Percentiles rank a stretch among this genome's conserved stretches.
Evolutionary conservation across 2,329 filamentous ascomycete species (phyloP).

Genomic region (Orbilia javanica): DNA sequence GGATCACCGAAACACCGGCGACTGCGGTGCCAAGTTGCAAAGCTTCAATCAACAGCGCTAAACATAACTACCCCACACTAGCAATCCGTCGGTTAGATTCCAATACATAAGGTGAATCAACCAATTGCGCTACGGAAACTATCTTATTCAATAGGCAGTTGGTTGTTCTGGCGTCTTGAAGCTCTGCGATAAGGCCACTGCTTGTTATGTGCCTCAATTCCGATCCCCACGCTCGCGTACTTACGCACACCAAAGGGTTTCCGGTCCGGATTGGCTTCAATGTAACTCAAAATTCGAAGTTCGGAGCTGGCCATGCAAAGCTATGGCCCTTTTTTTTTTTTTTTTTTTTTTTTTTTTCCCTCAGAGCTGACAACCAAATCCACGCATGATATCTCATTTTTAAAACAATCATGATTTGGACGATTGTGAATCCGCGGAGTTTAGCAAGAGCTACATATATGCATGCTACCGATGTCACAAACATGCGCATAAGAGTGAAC

Average conservation of each 20-base stretch:
- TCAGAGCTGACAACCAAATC: not conserved
- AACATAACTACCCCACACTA: constrained; percentile 45
- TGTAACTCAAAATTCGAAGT: constrained; percentile 6
- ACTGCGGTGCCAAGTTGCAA: constrained; percentile 39
- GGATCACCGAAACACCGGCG: constrained; percentile 51
- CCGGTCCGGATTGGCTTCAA: not conserved
- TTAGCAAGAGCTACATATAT: constrained; percentile 36
- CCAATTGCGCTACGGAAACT: constrained; percentile 13
- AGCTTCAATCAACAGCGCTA: constrained; percentile 40
- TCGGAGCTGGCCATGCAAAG: not conserved
- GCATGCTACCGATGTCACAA: constrained; percentile 31
- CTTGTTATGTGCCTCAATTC: constrained; percentile 43
- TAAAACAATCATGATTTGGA: not conserved
- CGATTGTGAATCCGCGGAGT: constrained; percentile 13
- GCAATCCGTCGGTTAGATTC: constrained; percentile 39
- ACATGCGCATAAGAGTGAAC: constrained; percentile 4
- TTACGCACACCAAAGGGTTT: not conserved
- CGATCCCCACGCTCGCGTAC: constrained; percentile 35
- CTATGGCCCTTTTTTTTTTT: not conserved
- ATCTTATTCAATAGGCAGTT: constrained; percentile 20
- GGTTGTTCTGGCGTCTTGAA: constrained; percentile 10
- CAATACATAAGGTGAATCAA: constrained; percentile 51
- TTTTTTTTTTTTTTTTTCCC: not conserved
- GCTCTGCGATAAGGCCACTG: constrained; percentile 45
- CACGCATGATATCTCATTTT: constrained; percentile 24